Percentiles rank a stretch among this genome's conserved stretches.
Conservation (phyloP, 495 filamentous ascomycete genomes). For the Lasiosphaeria hispida region DNA sequence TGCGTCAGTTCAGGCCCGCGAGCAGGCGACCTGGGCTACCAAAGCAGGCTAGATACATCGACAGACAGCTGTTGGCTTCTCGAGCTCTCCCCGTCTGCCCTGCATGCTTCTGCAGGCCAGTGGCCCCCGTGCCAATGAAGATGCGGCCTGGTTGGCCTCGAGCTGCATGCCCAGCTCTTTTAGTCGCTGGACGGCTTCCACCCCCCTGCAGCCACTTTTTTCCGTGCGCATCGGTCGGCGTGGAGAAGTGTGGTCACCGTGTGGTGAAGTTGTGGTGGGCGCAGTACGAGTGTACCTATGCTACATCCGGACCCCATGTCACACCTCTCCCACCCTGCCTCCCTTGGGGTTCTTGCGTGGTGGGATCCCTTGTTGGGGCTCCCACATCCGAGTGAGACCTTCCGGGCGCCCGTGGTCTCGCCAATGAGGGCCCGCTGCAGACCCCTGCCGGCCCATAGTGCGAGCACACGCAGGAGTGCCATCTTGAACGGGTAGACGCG, state of each 20-base stretch:
- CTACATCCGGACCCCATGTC: conserved; percentile 26
- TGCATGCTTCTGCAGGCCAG: conserved; percentile 28
- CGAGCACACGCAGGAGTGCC: conserved; percentile 25
- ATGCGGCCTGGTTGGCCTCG: conserved; percentile 20
- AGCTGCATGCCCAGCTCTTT: conserved; percentile 36
- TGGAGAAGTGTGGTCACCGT: conserved; percentile 23
- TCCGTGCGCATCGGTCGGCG: conserved; percentile 25
- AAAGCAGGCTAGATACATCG: conserved; percentile 23
- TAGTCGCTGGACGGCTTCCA: conserved; percentile 34
- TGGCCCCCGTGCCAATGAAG: conserved; percentile 32
- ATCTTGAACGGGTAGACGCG: conserved; percentile 19
- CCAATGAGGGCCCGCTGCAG: conserved; percentile 40
- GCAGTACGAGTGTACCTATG: conserved; percentile 5
- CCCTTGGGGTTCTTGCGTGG: conserved; percentile 12
- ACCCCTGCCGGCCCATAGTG: conserved; percentile 27
- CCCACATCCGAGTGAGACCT: conserved; percentile 39
- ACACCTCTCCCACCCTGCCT: conserved; percentile 15
- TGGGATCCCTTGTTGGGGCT: conserved; percentile 34
- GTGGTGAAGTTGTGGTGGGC: no score
- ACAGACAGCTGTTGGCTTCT: conserved; percentile 10
- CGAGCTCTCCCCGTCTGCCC: conserved; percentile 22
- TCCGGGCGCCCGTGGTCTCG: conserved; percentile 40
- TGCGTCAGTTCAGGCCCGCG: conserved; percentile 4
- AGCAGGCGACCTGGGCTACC: conserved; percentile 16
- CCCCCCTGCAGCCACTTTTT: conserved; percentile 32